Evolutionary conservation across 2,329 filamentous ascomycete genomes (phyloP).

Genomic region (Hymenoscyphus fraxineus): DNA sequence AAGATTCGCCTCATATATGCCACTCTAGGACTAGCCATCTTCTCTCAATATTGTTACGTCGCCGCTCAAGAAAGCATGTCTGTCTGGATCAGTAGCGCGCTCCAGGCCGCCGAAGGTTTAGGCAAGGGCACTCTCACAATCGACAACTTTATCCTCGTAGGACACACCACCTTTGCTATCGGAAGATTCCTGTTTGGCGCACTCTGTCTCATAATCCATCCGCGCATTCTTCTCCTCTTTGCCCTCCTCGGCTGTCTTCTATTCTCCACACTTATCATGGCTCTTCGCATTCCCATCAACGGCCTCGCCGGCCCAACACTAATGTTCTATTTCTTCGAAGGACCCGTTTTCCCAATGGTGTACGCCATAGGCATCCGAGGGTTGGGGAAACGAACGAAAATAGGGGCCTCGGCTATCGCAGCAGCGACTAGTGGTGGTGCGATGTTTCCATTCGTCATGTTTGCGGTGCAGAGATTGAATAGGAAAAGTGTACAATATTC

Average conservation of each 20-base stretch:
- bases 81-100: conserved; percentile 55
- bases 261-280: conserved; percentile 46
- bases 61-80: conserved; percentile 66
- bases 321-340: conserved; percentile 76
- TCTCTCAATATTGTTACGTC: conserved; percentile 76
- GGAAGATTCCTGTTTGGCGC: conserved; percentile 67
- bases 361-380: conserved; percentile 77
- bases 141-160: conserved; percentile 66
- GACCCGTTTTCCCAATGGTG: conserved; percentile 77
- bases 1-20: conserved; percentile 40
- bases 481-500: conserved; percentile 21
- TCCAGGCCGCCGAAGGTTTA: conserved; percentile 42
- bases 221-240: conserved; percentile 65
- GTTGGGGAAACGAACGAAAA: conserved; percentile 75
- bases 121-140: conserved; percentile 46
- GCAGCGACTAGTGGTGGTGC: conserved; percentile 28
- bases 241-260: conserved; percentile 60
- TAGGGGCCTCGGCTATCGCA: conserved; percentile 72
- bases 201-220: conserved; percentile 59
- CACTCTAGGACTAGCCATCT: conserved; percentile 64
- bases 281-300: conserved; percentile 43
- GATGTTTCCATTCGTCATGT: conserved; percentile 31
- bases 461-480: conserved; percentile 23
- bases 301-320: conserved; percentile 57
- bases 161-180: conserved; percentile 68